Base-by-base conservation (phyloP, 2,329 filamentous ascomycete species). In the Neofusicoccum umdonicola region DNA sequence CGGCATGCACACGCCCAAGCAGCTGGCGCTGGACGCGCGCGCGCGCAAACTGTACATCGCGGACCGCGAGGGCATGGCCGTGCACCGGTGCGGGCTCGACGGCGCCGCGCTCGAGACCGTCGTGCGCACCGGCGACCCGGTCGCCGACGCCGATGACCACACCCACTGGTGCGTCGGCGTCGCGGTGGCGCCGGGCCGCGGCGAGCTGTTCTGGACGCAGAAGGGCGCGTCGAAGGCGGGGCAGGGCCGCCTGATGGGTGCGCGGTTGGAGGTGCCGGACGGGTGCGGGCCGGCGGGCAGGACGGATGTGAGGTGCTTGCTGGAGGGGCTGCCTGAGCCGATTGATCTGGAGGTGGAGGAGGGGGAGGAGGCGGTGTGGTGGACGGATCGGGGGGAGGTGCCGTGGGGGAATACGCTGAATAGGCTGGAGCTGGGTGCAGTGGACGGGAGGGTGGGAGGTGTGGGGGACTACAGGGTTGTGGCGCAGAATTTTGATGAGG, bases 341-440 rank as follows among this genome's bases (percentile, higher is more conserved):
- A 62, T 88, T 65, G 85, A 88, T 67, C 72, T 88, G 0, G 83
- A 85, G 27, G 69, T 87, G 0, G 84, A 87, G n/a, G 77, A 79
- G n/a, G 73, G 76, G 0, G 70, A 71, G 2, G 70, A 77, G 22
- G 75, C 71, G 1, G 73, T 88, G 27, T 88, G 85, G 71, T 88
- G 85, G 86, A 87, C 86, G 0, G 86, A 88, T 67, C 78, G 86
- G 0, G 87, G 86, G 3, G 86, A 88, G 68, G 71, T 82, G 1
- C 85, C 85, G 0, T 70, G 74, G 7, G 86, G 86, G 0, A 87
- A 85, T 69, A 80, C 80, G 9, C 67, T 88, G 65, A 85, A 86
- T 69, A 71, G 77, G 6, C 73, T 74, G 1, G 8, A 4, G 31
- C 13, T 65, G 1, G 37, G 22, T 11, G 44, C 4, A n/a, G 57